Base-by-base conservation (phyloP, 73 alveolate species). In the Symbiodinium pilosum region DNA sequence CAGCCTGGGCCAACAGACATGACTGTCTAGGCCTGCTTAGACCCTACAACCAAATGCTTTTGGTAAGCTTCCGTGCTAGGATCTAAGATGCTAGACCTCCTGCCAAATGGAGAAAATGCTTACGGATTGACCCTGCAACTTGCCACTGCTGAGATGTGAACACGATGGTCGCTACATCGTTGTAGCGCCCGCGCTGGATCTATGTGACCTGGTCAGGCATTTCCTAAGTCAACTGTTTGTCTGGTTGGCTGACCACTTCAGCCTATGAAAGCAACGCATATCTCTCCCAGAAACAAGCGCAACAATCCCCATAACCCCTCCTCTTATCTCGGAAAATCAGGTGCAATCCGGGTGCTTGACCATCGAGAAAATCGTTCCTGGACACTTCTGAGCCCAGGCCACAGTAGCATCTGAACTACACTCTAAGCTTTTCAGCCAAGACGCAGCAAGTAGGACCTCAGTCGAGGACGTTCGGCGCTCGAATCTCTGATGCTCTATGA, bases 311-410 rank as follows among this genome's bases (percentile, higher is more conserved):
- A n/a, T n/a, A n/a, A n/a, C n/a, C n/a, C n/a, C n/a, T n/a, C n/a
- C n/a, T n/a, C n/a, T n/a, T 30, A 41, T 24, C 73, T 84, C 44
- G 56, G 92, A 11, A 4, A 30, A 0, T 24, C 68, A 54, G 28
- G 20, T 54, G n/a, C n/a, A n/a, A n/a, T 28, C 81, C 30, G 81
- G 30, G 93, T 32, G 39, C 81, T 32, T 30, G 47, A 81, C 93
- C 94, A 30, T 87, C 94, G 4, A 87, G 39, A 44, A 87, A 87
- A 69, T 87, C 94, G 38, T 87, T 87, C 94, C 94, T 87, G 51
- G 16, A 54, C 18, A 0, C n/a, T 52, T 69, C 21, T 24, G 41
- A 26, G 41, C 41, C 12, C 84, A 69, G 16, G 73, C 84, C 84
- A 0, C 83, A 5, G 84, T n/a, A 39, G n/a, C 34, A 36, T 24